Base-by-base conservation (phyloP, 202 grass and related monocot species). In the Zoysia matrella region DNA sequence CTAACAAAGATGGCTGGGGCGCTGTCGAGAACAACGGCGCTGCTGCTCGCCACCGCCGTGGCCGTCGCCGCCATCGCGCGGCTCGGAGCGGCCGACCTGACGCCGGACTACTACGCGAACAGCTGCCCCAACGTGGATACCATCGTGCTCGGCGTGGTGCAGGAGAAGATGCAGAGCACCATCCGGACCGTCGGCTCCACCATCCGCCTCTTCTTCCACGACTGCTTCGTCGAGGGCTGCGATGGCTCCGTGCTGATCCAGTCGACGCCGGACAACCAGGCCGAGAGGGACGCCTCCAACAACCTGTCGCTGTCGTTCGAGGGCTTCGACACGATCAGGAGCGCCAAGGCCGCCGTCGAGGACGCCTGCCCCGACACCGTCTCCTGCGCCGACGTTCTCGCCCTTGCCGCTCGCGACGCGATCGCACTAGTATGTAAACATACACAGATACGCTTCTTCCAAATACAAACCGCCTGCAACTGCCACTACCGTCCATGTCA, bases 161-260 rank as follows among this genome's bases (percentile, higher is more conserved):
- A 71, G 14, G 53, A 85, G 72, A 89, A 84, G 82, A 67, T 46
- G 75, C 16, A 84, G 12, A 18, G 76, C 68, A 91, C 82, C 11
- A 82, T 93, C 75, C 73, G 65, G 47, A 65, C 86, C 57, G 44
- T 60, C 46, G 88, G 91, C 57, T 80, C 89, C 73, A 91, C 88
- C 65, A 11, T 97, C 79, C 94, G 95, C 67, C 83, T 96, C 65
- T 89, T 95, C 77, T 98, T 98, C 88, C 95, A 98, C 68, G 95
- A 98, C 56, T 98, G 95, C 88, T 95, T 95, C 76, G 95, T 95
- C 60, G 72, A 96, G 91, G 94, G 94, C 0, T 97, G 94, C 78
- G 94, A 97, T 68, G 94, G 55, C 10, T 97, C 94, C 46, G 94
- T 97, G 80, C 89, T 97, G 61, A 92, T 93, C 70, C 18, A 36